These are phyloP conservation scores for Yamadazyma kitorensis DNA, from an alignment of 805 yeast species.

Conservation along the genomic window DNA sequence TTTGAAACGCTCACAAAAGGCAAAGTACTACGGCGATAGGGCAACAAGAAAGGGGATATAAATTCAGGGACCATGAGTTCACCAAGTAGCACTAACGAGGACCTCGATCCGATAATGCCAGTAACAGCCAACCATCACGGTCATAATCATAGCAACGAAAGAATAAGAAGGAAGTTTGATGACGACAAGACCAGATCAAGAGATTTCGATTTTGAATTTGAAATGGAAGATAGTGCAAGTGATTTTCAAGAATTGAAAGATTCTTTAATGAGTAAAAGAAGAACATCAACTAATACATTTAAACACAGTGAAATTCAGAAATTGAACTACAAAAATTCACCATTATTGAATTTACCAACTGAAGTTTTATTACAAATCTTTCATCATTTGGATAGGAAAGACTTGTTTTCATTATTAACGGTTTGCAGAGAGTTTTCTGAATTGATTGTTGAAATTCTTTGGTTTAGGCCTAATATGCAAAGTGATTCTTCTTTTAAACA, in stretches of 20 bases:
- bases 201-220: conserved; percentile 18
- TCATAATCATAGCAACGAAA: no score
- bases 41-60: no score
- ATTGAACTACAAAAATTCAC: conserved; percentile 27
- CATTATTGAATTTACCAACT: conserved; percentile 50
- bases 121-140: no score
- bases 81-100: conserved; percentile 7
- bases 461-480: conserved; percentile 82
- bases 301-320: conserved; percentile 22
- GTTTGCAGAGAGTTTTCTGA: conserved; percentile 83
- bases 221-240: conserved; percentile 28
- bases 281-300: conserved; percentile 17
- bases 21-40: no score
- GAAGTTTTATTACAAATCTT: conserved; percentile 65
- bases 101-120: not conserved
- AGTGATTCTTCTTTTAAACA: conserved; percentile 47
- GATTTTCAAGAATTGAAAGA: conserved; percentile 36
- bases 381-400: conserved; percentile 61
- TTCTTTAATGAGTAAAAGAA: conserved; percentile 28
- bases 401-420: conserved; percentile 58
- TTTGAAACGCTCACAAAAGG: no score
- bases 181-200: conserved; percentile 4
- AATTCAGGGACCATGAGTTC: conserved; percentile 6
- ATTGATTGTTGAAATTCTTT: conserved; percentile 71
- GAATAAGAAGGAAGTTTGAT: conserved; percentile 1